A percentile compares a stretch with the other conserved stretches of the same genome.
These are phyloP conservation scores for Cladosporium sp. DNA, from an alignment of 2,329 filamentous ascomycete species.

Conservation along the genomic window DNA sequence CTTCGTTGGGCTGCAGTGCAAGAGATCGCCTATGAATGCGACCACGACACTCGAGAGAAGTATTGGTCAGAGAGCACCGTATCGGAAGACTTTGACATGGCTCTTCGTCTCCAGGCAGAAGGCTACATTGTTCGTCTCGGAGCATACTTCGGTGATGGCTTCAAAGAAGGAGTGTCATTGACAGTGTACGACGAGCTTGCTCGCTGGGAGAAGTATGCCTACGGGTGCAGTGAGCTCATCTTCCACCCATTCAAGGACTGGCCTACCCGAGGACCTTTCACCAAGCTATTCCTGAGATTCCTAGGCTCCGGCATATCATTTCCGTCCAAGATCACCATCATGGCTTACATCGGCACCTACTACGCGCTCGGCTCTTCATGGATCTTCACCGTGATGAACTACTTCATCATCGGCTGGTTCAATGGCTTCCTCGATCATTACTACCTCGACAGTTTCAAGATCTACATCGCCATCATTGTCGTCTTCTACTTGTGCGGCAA, in stretches of 20 bases:
- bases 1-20: constrained; percentile 73
- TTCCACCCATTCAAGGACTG: constrained; percentile 75
- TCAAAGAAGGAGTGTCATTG: constrained; percentile 78
- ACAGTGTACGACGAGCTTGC: constrained; percentile 82
- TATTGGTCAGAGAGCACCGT: constrained; percentile 80
- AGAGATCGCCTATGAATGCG: constrained; percentile 65
- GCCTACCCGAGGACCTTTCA: constrained; percentile 71
- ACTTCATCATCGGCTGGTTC: constrained; percentile 72
- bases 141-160: constrained; percentile 70
- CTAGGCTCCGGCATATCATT: constrained; percentile 69
- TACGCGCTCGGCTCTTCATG: constrained; percentile 74
- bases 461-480: constrained; percentile 76
- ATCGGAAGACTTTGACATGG: constrained; percentile 80
- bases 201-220: constrained; percentile 84
- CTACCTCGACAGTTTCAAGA: constrained; percentile 73
- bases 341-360: constrained; percentile 76
- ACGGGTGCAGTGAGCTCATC: constrained; percentile 76
- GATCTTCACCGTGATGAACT: constrained; percentile 69
- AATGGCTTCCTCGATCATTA: constrained; percentile 76
- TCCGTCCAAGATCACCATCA: constrained; percentile 70
- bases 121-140: constrained; percentile 71
- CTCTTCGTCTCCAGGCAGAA: constrained; percentile 66
- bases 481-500: constrained; percentile 75
- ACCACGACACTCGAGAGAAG: constrained; percentile 66
- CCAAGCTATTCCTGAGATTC: constrained; percentile 71